A percentile compares a stretch with the other conserved stretches of the same genome.
Evolutionary conservation across 345 rosid species (phyloP).

Genomic region (Corchorus olitorius): DNA sequence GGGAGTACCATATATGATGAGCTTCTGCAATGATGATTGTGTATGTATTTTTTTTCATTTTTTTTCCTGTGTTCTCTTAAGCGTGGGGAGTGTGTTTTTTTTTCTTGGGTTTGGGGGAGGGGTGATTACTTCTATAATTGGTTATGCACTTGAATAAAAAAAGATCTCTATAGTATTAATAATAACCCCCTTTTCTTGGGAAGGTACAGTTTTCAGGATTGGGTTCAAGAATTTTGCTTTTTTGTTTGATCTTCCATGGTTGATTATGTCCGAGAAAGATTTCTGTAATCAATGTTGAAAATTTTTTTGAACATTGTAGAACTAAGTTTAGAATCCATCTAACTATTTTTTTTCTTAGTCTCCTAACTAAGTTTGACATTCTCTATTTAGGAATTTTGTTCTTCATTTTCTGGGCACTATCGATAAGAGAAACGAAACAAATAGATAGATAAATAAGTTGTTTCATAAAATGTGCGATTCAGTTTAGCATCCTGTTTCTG

Average conservation of each 20-base stretch:
- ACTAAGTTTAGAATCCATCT: neutral
- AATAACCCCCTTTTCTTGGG: too few species aligned
- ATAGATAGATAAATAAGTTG: neutral
- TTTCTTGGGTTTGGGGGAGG: too few species aligned
- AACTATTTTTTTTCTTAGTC: neutral
- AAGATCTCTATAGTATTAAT: too few species aligned
- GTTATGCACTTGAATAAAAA: too few species aligned
- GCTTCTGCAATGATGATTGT: too few species aligned
- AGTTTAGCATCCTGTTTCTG: neutral
- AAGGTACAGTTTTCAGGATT: neutral
- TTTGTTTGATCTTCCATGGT: neutral
- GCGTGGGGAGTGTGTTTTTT: too few species aligned
- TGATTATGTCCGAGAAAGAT: neutral
- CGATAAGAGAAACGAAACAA: neutral
- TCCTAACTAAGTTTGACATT: neutral
- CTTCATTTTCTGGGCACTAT: neutral
- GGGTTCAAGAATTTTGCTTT: neutral
- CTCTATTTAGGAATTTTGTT: neutral
- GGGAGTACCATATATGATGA: too few species aligned
- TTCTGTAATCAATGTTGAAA: neutral
- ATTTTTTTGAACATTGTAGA: neutral
- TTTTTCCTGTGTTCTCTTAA: too few species aligned
- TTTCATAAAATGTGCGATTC: neutral
- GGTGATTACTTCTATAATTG: too few species aligned
- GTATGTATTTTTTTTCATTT: too few species aligned